Conservation (phyloP, 129 eudicot genomes). For the Oenanthe sinensis region DNA sequence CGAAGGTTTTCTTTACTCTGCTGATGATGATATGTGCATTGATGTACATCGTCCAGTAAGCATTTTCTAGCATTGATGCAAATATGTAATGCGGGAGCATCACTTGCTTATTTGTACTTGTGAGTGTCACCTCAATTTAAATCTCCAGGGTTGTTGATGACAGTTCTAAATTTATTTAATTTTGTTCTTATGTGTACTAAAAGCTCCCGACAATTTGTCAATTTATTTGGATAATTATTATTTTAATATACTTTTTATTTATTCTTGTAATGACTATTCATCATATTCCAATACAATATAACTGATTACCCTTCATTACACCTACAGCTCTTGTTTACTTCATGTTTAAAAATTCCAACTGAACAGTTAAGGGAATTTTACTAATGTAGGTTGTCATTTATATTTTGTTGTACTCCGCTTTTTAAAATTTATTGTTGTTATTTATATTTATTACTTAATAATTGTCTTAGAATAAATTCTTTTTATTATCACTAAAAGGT, state of each 20-base stretch:
- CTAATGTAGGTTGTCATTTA: too few relatives aligned
- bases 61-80: neutral
- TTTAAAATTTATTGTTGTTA: too few relatives aligned
- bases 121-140: neutral
- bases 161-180: neutral
- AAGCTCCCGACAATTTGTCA: neutral
- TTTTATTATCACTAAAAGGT: too few relatives aligned
- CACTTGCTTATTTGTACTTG: neutral
- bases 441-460: too few relatives aligned
- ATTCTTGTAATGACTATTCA: constrained; percentile 7
- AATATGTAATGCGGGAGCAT: neutral
- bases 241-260: neutral
- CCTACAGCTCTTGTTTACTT: too few relatives aligned
- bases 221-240: constrained; percentile 6
- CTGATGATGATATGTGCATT: constrained; percentile 6
- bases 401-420: too few relatives aligned
- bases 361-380: too few relatives aligned
- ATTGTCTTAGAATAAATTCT: too few relatives aligned
- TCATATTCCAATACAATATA: neutral
- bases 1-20: constrained; percentile 6
- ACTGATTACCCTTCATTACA: neutral
- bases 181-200: neutral
- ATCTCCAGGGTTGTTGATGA: constrained; percentile 4
- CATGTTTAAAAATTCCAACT: too few relatives aligned
- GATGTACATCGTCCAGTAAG: constrained; percentile 5